Base-by-base conservation (phyloP, 805 yeast species). In the Ogataea pini region DNA sequence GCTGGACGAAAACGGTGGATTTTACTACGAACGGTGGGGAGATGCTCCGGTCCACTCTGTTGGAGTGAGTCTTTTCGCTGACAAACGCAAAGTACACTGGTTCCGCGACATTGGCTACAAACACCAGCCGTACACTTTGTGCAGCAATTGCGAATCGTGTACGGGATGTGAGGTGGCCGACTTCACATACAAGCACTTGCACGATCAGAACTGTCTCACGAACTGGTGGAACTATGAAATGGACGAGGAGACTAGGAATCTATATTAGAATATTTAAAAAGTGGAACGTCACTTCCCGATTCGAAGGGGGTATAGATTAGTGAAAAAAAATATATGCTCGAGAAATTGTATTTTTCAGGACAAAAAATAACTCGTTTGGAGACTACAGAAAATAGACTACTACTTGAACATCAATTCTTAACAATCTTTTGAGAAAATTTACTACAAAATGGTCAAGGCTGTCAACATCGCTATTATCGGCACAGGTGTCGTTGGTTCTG, bases 401-500 rank as follows among this genome's bases (percentile, higher is more conserved):
- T 22, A 6, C n/a, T n/a, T n/a, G n/a, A n/a, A n/a, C n/a, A n/a
- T n/a, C n/a, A n/a, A n/a, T n/a, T n/a, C n/a, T n/a, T n/a, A n/a
- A n/a, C n/a, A n/a, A n/a, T n/a, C n/a, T n/a, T n/a, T n/a, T n/a
- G n/a, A n/a, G n/a, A n/a, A n/a, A n/a, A n/a, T n/a, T n/a, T n/a
- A n/a, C n/a, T n/a, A n/a, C n/a, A 39, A 27, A 27, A 79, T 79
- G 83, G 60, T 72, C 45, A 77, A 73, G 57, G 63, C 78, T 50
- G 85, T 84, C 44, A 85, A 85, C 62, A 69, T 86, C 56, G 91
- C 90, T 29, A 76, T 86, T 59, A 79, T 86, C 51, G 91, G 91
- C 67, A 84, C 97, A 46, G 99, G 99, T 62, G 94, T 92, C 44
- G 98, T 94, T 52, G 99, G 99, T 51, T 78, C 94, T 20, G 88